Percentiles rank a stretch among this genome's conserved stretches.
Conservation (phyloP, 345 rosid genomes). For the Pistacia atlantica region DNA sequence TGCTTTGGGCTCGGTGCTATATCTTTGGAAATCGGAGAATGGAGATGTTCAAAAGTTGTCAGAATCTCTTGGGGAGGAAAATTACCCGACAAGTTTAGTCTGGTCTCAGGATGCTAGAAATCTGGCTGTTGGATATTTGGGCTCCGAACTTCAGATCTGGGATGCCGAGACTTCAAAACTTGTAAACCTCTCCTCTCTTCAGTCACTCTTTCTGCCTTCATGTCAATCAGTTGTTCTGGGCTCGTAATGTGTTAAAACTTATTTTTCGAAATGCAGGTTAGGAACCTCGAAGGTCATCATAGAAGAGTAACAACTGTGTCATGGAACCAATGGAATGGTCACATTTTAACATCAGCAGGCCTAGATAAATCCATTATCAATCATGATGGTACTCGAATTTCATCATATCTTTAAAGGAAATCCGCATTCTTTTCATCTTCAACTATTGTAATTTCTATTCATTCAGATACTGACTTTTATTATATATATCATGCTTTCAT, state of each 20-base stretch:
- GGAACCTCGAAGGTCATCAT: constrained; percentile 41
- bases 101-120: constrained; percentile 47
- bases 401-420: not conserved
- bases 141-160: constrained; percentile 44
- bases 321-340: constrained; percentile 50
- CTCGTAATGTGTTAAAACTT: not conserved
- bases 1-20: constrained; percentile 38
- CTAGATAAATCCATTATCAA: constrained; percentile 45
- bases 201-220: not conserved
- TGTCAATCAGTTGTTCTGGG: constrained; percentile 3
- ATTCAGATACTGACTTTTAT: not conserved
- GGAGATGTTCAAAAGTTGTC: constrained; percentile 20
- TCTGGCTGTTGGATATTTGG: constrained; percentile 42
- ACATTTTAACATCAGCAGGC: constrained; percentile 52
- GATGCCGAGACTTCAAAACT: constrained; percentile 52
- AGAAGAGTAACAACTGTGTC: constrained; percentile 39
- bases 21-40: constrained; percentile 44
- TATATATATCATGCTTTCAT: not conserved
- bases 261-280: constrained; percentile 26
- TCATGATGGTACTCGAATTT: constrained; percentile 44
- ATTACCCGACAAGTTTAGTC: constrained; percentile 43
- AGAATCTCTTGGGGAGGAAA: constrained; percentile 25
- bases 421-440: not conserved
- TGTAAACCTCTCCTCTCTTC: constrained; percentile 28
- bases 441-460: not conserved